Conservation (phyloP, 2,329 filamentous ascomycete genomes). For the Beauveria australis region DNA sequence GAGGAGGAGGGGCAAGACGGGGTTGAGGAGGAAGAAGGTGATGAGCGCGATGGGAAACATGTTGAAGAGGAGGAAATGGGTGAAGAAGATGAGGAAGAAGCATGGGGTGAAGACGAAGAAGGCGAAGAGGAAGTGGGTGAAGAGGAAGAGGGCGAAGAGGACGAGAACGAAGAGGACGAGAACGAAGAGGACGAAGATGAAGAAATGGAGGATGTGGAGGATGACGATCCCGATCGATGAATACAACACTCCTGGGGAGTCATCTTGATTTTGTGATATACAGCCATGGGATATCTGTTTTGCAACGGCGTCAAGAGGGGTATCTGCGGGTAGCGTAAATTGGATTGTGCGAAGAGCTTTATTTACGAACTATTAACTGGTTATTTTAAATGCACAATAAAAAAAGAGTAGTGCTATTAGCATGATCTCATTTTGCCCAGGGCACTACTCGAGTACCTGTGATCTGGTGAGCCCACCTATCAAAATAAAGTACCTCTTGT, state of each 20-base stretch:
- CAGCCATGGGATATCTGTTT: background rate
- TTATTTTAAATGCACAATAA: background rate
- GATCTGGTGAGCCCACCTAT: too few relatives aligned
- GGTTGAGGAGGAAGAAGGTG: slow-evolving; percentile 12
- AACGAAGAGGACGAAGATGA: slow-evolving; percentile 15
- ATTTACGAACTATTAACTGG: background rate
- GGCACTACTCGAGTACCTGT: too few relatives aligned
- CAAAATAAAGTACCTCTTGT: too few relatives aligned
- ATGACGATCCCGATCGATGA: slow-evolving; percentile 11
- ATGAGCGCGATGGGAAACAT: slow-evolving; percentile 18
- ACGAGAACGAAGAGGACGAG: slow-evolving; percentile 4
- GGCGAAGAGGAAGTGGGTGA: slow-evolving; percentile 21
- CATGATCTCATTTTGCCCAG: too few relatives aligned
- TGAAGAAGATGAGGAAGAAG: slow-evolving; percentile 8
- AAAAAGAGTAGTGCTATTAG: too few relatives aligned
- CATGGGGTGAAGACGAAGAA: slow-evolving; percentile 13
- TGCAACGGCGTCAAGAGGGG: background rate
- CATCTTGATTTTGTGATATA: background rate
- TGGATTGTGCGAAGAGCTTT: background rate
- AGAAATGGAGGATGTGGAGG: slow-evolving; percentile 14
- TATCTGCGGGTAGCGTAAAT: background rate
- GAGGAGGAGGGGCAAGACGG: slow-evolving; percentile 15
- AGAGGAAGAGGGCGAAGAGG: slow-evolving; percentile 19
- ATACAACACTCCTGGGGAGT: background rate
- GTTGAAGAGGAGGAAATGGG: slow-evolving; percentile 12